A percentile compares a stretch with the other conserved stretches of the same genome.
phyloP scores from a whole-genome alignment of 2,329 filamentous ascomycete species.

The Aspergillus caelatus region DNA sequence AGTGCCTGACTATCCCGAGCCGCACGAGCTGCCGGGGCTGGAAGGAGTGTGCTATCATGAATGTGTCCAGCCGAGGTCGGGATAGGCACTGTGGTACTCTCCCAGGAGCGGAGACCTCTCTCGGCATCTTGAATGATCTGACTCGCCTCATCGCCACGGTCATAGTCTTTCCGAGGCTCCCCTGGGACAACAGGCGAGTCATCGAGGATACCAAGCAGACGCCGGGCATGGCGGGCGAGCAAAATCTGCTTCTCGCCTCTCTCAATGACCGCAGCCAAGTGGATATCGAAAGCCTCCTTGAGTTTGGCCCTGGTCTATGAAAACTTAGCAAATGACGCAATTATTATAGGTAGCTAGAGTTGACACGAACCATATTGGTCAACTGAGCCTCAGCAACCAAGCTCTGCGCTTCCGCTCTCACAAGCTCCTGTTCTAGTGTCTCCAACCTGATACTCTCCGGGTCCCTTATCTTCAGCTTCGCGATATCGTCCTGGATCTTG shows the following conservation, averaged over 20 bases:
- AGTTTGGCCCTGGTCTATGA: conserved; percentile 86
- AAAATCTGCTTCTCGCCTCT: conserved; percentile 96
- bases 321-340: not conserved
- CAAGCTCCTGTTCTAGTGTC: conserved; percentile 91
- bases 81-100: conserved; percentile 58
- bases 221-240: conserved; percentile 84
- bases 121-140: conserved; percentile 92
- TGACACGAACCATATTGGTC: conserved; percentile 77
- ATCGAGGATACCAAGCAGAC: conserved; percentile 82
- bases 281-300: conserved; percentile 88
- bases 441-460: conserved; percentile 79
- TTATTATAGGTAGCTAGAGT: not conserved
- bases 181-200: conserved; percentile 89
- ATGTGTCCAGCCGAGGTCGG: conserved; percentile 51
- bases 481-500: conserved; percentile 91
- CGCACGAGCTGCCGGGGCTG: conserved; percentile 20
- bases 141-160: conserved; percentile 67
- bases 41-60: conserved; percentile 45
- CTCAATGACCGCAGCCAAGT: conserved; percentile 90
- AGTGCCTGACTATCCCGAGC: conserved; percentile 3
- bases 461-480: conserved; percentile 88
- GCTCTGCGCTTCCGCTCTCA: conserved; percentile 92
- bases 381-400: conserved; percentile 95
- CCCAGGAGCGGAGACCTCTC: conserved; percentile 80
- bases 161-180: conserved; percentile 71